A percentile compares a stretch with the other conserved stretches of the same genome.
Conservation (phyloP, 306 rosid species). For the Medicago ruthenica region DNA sequence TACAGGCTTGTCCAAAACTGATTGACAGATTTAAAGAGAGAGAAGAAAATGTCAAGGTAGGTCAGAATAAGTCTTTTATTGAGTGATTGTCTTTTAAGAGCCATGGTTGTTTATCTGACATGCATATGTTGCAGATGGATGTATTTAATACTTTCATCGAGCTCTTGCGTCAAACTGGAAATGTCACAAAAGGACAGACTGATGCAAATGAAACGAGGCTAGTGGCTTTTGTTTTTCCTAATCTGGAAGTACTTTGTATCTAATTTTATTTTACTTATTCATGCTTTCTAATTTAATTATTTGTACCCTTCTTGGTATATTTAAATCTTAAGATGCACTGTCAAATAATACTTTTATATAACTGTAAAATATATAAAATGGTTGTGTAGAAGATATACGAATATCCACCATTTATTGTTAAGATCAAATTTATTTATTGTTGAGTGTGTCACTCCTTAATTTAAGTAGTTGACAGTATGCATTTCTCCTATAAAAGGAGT, state of each 20-base stretch:
- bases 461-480: not conserved
- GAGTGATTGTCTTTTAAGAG: constrained; percentile 26
- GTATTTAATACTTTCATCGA: constrained; percentile 93
- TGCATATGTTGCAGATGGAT: constrained; percentile 82
- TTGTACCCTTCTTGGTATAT: constrained; percentile 21
- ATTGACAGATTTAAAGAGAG: constrained; percentile 97
- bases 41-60: constrained; percentile 98
- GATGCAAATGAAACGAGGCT: constrained; percentile 87
- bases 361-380: not conserved
- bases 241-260: constrained; percentile 13
- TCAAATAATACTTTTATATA: constrained; percentile 1
- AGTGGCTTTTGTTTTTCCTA: constrained; percentile 47
- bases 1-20: constrained; percentile 97
- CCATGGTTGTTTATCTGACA: constrained; percentile 46
- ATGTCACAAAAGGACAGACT: constrained; percentile 90
- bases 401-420: not conserved
- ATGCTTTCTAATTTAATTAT: too few species aligned
- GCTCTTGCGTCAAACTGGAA: constrained; percentile 97
- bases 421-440: not conserved
- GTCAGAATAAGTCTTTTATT: constrained; percentile 28
- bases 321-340: not conserved
- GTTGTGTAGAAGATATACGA: not conserved
- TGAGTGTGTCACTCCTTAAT: not conserved
- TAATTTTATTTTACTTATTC: not conserved
- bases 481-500: not conserved